Conservation (phyloP, 2,329 filamentous ascomycete species). For the Tolypocladium endophyticum region DNA sequence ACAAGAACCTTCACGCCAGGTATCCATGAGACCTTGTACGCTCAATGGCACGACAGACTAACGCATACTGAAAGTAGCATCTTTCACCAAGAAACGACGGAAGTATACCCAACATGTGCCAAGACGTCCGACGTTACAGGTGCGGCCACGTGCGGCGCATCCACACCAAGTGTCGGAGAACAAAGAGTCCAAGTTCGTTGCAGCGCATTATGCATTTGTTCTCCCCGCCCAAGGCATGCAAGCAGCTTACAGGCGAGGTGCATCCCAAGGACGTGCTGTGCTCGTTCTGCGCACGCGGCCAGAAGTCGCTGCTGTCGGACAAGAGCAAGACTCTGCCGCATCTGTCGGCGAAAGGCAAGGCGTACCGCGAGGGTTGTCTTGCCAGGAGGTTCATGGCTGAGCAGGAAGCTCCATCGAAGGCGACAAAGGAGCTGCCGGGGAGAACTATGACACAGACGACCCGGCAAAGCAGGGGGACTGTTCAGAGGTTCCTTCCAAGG, state of each 20-base stretch:
- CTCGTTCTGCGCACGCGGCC: not conserved
- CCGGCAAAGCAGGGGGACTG: not conserved
- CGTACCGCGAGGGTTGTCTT: not conserved
- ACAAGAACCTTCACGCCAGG: too few species aligned
- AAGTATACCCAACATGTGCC: conserved; percentile 9
- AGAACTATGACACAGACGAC: not conserved
- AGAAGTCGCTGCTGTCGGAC: not conserved
- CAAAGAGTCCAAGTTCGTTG: not conserved
- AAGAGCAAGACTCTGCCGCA: not conserved
- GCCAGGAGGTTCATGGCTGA: not conserved
- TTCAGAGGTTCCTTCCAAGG: too few species aligned
- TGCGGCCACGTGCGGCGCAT: conserved; percentile 11
- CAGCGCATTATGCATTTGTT: conserved; percentile 2
- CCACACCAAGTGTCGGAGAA: not conserved
- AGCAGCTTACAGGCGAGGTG: not conserved
- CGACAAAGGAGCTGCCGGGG: not conserved
- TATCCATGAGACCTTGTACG: too few species aligned
- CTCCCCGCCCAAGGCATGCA: not conserved
- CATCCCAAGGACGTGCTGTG: not conserved
- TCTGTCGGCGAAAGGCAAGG: not conserved
- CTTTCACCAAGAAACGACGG: too few species aligned
- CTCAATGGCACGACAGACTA: too few species aligned
- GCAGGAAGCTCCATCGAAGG: not conserved
- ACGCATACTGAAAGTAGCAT: too few species aligned
- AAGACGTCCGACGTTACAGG: conserved; percentile 8